A percentile compares a stretch with the other conserved stretches of the same genome.
phyloP scores from a whole-genome alignment of 202 grass and related monocot genomes.

The Panicum hallii region DNA sequence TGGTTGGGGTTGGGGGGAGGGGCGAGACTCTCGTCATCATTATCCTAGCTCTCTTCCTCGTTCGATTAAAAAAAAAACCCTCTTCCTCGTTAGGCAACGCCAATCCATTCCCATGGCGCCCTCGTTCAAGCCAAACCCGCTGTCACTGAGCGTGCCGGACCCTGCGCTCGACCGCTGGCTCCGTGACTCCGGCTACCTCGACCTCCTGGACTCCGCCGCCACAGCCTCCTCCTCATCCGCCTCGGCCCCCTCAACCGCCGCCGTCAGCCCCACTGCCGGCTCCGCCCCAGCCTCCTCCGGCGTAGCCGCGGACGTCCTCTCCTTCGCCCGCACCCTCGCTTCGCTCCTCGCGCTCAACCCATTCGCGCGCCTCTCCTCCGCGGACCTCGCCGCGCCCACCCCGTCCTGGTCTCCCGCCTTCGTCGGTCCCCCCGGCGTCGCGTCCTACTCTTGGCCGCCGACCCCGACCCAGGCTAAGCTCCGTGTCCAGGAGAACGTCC shows the following conservation, averaged over 20 bases:
- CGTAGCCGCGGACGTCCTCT: slow-evolving; percentile 43
- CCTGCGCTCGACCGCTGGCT: slow-evolving; percentile 90
- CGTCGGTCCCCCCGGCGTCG: slow-evolving; percentile 52
- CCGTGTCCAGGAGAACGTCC: slow-evolving; percentile 93
- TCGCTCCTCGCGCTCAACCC: slow-evolving; percentile 89
- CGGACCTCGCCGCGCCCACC: slow-evolving; percentile 68
- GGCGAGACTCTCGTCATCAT: too few species aligned
- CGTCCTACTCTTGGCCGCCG: slow-evolving; percentile 78
- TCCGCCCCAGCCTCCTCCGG: slow-evolving; percentile 32
- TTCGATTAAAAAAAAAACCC: too few species aligned
- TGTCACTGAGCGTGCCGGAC: slow-evolving; percentile 83
- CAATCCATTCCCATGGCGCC: slow-evolving; percentile 2
- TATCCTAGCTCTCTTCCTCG: too few species aligned
- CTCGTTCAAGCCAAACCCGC: slow-evolving; percentile 70
- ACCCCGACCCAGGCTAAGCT: slow-evolving; percentile 77
- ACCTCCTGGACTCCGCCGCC: slow-evolving; percentile 68
- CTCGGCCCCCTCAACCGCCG: slow-evolving; percentile 35
- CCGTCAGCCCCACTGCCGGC: slow-evolving; percentile 8
- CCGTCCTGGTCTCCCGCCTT: slow-evolving; percentile 89
- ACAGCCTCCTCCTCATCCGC: slow-evolving; percentile 17
- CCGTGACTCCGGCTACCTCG: slow-evolving; percentile 89
- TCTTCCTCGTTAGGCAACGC: neutral
- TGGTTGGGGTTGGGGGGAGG: too few species aligned
- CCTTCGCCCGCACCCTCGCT: slow-evolving; percentile 69
- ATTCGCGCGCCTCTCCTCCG: slow-evolving; percentile 62